Conservation (phyloP, 2,329 filamentous ascomycete genomes). For the Bipolaris victoriae region DNA sequence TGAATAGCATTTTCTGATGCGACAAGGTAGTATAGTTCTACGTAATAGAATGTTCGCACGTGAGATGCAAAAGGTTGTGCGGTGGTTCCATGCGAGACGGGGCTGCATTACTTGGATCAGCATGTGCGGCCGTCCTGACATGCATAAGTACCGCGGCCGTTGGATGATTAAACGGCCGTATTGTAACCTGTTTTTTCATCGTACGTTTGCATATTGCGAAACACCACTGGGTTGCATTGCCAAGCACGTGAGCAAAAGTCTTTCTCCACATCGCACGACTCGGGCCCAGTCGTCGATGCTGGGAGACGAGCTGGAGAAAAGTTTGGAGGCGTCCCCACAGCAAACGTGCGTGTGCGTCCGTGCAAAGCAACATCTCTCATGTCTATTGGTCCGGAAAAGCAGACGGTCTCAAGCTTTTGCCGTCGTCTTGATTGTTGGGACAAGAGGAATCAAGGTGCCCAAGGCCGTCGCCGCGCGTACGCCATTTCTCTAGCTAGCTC, state of each 20-base stretch:
- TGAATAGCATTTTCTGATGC: background rate
- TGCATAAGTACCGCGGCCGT: background rate
- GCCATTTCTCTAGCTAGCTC: slow-evolving; percentile 2
- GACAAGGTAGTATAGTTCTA: background rate
- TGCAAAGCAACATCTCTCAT: slow-evolving; percentile 3
- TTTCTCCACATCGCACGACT: slow-evolving; percentile 4
- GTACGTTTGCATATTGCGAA: background rate
- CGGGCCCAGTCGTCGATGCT: background rate
- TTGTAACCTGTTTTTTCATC: background rate
- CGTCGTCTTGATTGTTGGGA: slow-evolving; percentile 13
- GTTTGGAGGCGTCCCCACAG: slow-evolving; percentile 12
- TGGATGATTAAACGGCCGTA: background rate
- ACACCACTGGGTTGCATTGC: background rate
- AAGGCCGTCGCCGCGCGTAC: slow-evolving; percentile 14
- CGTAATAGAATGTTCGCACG: background rate
- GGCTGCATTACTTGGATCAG: background rate
- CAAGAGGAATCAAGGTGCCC: slow-evolving; percentile 13
- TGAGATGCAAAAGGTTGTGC: background rate
- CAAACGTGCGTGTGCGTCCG: background rate
- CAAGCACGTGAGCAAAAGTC: slow-evolving; percentile 3
- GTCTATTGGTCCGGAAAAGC: slow-evolving; percentile 3
- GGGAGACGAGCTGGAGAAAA: slow-evolving; percentile 14
- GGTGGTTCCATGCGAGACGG: background rate
- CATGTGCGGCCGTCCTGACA: background rate
- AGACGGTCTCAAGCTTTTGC: slow-evolving; percentile 8